Evolutionary conservation across 768 basidiomycete genomes (phyloP), one percentile per base, ranked within the genome.

Genomic region (Cystofilobasidium bisporidii): DNA sequence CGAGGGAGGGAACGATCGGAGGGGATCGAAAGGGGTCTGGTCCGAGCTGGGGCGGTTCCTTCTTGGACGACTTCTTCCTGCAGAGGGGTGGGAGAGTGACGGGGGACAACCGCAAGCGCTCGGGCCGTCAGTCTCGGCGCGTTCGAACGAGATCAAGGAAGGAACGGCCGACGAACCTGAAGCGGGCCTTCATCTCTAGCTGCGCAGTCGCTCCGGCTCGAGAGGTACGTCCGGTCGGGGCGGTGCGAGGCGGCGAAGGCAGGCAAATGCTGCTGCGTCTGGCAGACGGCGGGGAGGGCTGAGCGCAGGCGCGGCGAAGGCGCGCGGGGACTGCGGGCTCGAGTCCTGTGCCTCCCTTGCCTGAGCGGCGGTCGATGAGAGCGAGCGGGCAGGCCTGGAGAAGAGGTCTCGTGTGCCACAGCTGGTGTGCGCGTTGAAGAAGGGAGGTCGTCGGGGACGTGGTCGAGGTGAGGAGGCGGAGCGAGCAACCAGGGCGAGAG

Each of bases 61-160:
- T 36, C 40, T 65, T 58, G n/a, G 26, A 28, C 41, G 41, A 33
- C 64, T 65, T 65, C 33, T 59, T 58, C 32, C 64, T 65, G 63
- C 24, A 2, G 41, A 28, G 38, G 60, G 18, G 24, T 33, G 18
- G n/a, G n/a, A n/a, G n/a, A n/a, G 61, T 6, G 18, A 20, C 36
- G 32, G 55, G 50, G 17, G 53, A 18, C 2, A 32, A n/a, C 28
- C 53, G 14, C 28, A 28, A 18, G n/a, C n/a, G n/a, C n/a, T n/a
- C 15, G n/a, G 12, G 28, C 43, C 26, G 55, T 28, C 38, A 58
- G 53, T 22, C 24, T 12, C 6, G 3, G 50, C 3, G 10, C 10
- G 22, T 8, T 6, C 24, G 5, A 17, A 11, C 43, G 20, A 43
- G 4, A 43, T 43, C 47, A 22, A n/a, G 22, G 6, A n/a, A 48